phyloP scores from a whole-genome alignment of 805 yeast genomes.

The Schwanniomyces pseudopolymorphus region DNA sequence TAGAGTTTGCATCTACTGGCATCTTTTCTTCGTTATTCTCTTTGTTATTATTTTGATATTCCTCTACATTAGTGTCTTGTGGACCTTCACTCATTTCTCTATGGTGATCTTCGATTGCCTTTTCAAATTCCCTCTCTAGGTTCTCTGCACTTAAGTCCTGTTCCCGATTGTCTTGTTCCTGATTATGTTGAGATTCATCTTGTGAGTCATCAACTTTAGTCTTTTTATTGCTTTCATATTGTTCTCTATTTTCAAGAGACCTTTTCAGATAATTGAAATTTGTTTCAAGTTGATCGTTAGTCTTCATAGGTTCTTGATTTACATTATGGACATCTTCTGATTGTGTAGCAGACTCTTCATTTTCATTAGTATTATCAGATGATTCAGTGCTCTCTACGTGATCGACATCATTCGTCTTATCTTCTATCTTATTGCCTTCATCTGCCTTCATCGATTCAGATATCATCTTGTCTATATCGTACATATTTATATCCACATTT shows the following conservation, averaged over 20 bases:
- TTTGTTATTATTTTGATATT: not conserved
- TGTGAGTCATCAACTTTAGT: not conserved
- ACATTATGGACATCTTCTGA: not conserved
- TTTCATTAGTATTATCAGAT: not conserved
- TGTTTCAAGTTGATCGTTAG: slow-evolving; percentile 1
- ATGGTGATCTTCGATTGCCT: slow-evolving; percentile 17
- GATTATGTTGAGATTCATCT: not conserved
- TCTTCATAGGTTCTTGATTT: not conserved
- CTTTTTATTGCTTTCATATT: not conserved
- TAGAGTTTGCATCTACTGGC: not conserved
- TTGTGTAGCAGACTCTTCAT: not conserved
- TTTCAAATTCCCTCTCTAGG: slow-evolving; percentile 17
- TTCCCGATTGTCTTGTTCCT: not conserved
- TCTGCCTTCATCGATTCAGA: slow-evolving; percentile 15
- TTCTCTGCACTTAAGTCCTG: slow-evolving; percentile 3
- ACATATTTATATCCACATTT: slow-evolving; percentile 9
- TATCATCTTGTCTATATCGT: slow-evolving; percentile 18
- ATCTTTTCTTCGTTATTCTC: not conserved
- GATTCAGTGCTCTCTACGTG: not conserved
- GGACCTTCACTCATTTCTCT: slow-evolving; percentile 9
- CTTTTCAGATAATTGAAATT: not conserved
- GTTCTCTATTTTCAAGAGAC: slow-evolving; percentile 1
- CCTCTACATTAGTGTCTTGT: not conserved
- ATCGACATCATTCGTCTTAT: not conserved
- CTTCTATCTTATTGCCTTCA: not conserved